Evolutionary conservation across 495 filamentous ascomycete genomes (phyloP).

Genomic region (Aspergillus hancockii): DNA sequence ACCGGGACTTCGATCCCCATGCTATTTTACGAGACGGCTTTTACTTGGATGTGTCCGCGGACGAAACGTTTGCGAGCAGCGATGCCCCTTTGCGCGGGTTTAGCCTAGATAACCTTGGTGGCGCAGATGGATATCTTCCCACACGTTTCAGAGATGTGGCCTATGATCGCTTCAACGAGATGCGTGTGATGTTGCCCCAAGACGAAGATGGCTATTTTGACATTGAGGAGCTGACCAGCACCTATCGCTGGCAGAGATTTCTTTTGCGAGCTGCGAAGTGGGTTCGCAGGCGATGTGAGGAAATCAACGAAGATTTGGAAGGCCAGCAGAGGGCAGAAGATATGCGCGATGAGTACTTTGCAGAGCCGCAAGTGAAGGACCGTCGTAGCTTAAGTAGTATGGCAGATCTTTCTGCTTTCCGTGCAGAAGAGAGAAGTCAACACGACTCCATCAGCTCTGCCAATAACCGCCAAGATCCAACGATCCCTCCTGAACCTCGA

Average conservation of each 20-base stretch:
- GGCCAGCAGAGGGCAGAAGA: constrained; percentile 24
- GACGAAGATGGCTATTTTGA: constrained; percentile 28
- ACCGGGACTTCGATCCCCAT: constrained; percentile 29
- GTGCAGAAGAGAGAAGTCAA: not conserved
- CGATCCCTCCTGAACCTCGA: not conserved
- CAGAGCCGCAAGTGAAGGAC: not conserved
- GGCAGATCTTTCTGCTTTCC: constrained; percentile 1
- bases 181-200: constrained; percentile 25
- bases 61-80: constrained; percentile 17
- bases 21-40: constrained; percentile 30
- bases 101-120: constrained; percentile 25
- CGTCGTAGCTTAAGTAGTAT: constrained; percentile 15
- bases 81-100: constrained; percentile 36
- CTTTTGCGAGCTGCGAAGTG: constrained; percentile 34
- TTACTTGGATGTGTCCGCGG: constrained; percentile 22
- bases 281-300: constrained; percentile 33
- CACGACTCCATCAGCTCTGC: not conserved
- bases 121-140: constrained; percentile 37
- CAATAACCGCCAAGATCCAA: not conserved
- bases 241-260: constrained; percentile 36
- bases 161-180: constrained; percentile 34
- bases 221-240: constrained; percentile 25
- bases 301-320: constrained; percentile 28
- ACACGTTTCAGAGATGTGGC: constrained; percentile 29
- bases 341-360: constrained; percentile 21